A percentile compares a stretch with the other conserved stretches of the same genome.
phyloP scores from a whole-genome alignment of 2,329 filamentous ascomycete species.

The Fonsecaea multimorphosa region DNA sequence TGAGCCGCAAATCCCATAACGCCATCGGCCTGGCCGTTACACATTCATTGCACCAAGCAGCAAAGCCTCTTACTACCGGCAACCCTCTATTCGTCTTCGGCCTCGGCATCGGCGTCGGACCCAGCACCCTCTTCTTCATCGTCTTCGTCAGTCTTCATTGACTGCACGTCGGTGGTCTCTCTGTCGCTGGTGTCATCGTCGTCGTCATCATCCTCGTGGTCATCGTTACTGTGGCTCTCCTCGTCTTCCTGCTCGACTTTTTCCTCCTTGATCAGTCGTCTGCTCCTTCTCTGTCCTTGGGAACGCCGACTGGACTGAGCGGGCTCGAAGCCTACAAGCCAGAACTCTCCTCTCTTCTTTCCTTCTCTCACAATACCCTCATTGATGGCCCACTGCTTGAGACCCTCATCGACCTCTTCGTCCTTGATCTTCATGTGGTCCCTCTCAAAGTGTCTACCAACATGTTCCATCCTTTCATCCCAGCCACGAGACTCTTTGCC shows the following conservation, averaged over 20 bases:
- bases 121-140: constrained; percentile 23
- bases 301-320: constrained; percentile 5
- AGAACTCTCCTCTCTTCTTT: constrained; percentile 30
- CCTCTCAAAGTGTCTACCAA: constrained; percentile 80
- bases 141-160: constrained; percentile 2
- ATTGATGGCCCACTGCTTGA: constrained; percentile 49
- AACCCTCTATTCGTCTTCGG: constrained; percentile 15
- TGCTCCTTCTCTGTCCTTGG: constrained; percentile 17
- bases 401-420: constrained; percentile 50
- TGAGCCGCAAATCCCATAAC: neutral
- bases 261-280: constrained; percentile 20
- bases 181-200: constrained; percentile 3
- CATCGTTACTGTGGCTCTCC: neutral
- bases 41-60: neutral
- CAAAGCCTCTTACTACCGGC: neutral
- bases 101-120: constrained; percentile 7
- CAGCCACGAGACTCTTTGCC: constrained; percentile 60
- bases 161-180: too few relatives aligned
- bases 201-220: constrained; percentile 9
- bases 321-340: constrained; percentile 30
- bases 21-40: neutral
- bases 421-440: constrained; percentile 39
- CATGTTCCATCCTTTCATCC: constrained; percentile 86
- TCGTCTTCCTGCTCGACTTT: constrained; percentile 21
- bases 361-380: constrained; percentile 41